Evolutionary conservation across 345 rosid species (phyloP).

Genomic region (Aquilaria sinensis): DNA sequence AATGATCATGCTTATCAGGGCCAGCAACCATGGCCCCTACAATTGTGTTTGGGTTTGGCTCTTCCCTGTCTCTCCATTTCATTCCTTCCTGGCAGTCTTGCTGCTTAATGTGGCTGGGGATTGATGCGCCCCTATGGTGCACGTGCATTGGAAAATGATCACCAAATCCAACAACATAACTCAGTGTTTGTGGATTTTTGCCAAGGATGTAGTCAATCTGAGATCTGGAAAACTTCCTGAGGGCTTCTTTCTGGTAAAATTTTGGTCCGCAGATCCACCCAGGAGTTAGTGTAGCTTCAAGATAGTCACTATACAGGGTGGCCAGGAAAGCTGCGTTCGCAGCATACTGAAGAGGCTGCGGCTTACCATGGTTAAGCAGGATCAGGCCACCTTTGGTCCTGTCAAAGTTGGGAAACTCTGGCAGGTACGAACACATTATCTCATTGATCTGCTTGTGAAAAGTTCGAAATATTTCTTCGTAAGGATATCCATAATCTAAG

Average conservation of each 20-base stretch:
- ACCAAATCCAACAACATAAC: constrained; percentile 89
- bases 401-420: constrained; percentile 53
- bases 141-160: constrained; percentile 65
- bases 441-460: constrained; percentile 84
- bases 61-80: constrained; percentile 85
- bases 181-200: constrained; percentile 87
- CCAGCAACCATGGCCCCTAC: constrained; percentile 99
- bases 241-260: constrained; percentile 59
- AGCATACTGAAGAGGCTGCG: constrained; percentile 91
- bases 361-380: constrained; percentile 80
- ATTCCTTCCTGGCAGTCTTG: constrained; percentile 93
- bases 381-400: constrained; percentile 82
- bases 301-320: constrained; percentile 71
- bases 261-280: constrained; percentile 97
- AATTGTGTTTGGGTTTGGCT: constrained; percentile 79
- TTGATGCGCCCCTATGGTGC: constrained; percentile 94
- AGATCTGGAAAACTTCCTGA: constrained; percentile 73
- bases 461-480: constrained; percentile 78
- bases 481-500: constrained; percentile 89
- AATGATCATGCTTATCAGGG: constrained; percentile 83
- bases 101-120: constrained; percentile 71
- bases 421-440: constrained; percentile 75
- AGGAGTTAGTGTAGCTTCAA: constrained; percentile 92
- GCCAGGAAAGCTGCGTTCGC: constrained; percentile 95
- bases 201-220: constrained; percentile 96